These are phyloP conservation scores for Pistacia integerrima DNA, from an alignment of 345 rosid genomes.

Conservation along the genomic window DNA sequence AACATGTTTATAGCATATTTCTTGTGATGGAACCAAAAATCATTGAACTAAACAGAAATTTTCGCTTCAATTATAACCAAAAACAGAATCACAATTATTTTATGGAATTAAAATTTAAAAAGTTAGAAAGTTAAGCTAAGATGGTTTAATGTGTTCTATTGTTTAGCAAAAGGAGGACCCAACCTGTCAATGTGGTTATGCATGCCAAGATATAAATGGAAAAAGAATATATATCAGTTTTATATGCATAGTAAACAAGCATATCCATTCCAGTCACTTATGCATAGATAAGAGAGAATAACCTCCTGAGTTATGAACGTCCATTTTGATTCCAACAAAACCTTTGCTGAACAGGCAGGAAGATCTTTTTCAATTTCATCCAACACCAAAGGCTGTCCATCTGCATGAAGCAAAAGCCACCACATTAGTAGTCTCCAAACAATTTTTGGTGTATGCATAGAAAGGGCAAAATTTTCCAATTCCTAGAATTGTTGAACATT, in stretches of 20 bases:
- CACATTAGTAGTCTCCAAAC: no score
- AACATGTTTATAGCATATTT: not conserved
- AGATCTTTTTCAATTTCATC: slow-evolving; percentile 68
- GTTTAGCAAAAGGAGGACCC: not conserved
- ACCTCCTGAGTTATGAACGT: slow-evolving; percentile 89
- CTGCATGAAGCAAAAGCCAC: slow-evolving; percentile 27
- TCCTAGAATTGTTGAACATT: not conserved
- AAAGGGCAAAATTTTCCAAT: not conserved
- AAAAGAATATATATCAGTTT: not conserved
- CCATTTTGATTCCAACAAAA: slow-evolving; percentile 69
- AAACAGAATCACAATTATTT: not conserved
- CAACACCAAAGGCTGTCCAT: slow-evolving; percentile 60
- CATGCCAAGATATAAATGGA: not conserved
- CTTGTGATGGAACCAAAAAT: not conserved
- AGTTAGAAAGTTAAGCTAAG: not conserved
- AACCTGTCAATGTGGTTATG: not conserved
- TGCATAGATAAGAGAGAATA: not conserved
- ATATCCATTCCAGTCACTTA: not conserved
- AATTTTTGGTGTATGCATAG: not conserved
- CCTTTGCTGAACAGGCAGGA: slow-evolving; percentile 64
- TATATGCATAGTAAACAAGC: not conserved
- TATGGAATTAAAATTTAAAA: not conserved
- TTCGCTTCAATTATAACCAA: not conserved
- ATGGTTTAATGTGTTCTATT: not conserved
- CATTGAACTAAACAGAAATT: no score